A percentile compares a stretch with the other conserved stretches of the same genome.
These are phyloP conservation scores for Aspergillus puulaauensis DNA, from an alignment of 2,329 filamentous ascomycete genomes.

Conservation along the genomic window DNA sequence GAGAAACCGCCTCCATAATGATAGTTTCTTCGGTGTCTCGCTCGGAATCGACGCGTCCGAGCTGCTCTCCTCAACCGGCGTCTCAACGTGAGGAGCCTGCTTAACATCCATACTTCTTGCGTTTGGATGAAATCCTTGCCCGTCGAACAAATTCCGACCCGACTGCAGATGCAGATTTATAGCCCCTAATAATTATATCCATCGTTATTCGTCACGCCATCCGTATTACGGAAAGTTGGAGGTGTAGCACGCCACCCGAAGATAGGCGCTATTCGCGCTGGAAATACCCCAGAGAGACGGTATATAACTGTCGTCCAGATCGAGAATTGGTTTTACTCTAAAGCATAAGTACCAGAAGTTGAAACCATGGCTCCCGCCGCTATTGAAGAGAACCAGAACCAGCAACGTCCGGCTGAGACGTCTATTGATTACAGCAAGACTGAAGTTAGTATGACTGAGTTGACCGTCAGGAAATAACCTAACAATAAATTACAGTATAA, in stretches of 20 bases:
- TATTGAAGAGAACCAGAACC: background rate
- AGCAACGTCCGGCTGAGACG: background rate
- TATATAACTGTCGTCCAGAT: background rate
- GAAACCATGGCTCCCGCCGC: background rate
- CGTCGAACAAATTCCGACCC: background rate
- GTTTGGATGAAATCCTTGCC: background rate
- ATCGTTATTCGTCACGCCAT: background rate
- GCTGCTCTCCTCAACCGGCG: background rate
- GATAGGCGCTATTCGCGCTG: background rate
- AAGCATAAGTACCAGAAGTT: background rate
- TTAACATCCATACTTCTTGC: background rate
- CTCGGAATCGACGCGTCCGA: background rate
- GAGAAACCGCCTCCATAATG: background rate
- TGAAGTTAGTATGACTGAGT: background rate
- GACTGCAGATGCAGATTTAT: background rate
- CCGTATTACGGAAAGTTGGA: background rate
- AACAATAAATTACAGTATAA: background rate
- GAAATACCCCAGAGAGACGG: background rate
- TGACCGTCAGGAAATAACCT: background rate
- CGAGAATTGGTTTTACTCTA: fast-evolving
- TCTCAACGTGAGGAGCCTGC: background rate
- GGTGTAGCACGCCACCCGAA: background rate
- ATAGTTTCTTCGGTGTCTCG: background rate
- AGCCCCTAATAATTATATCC: background rate
- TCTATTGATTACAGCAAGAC: background rate